A percentile compares a stretch with the other conserved stretches of the same genome.
Evolutionary conservation across 2,329 filamentous ascomycete genomes (phyloP).

Genomic region (Aspergillus pseudoglaucus): DNA sequence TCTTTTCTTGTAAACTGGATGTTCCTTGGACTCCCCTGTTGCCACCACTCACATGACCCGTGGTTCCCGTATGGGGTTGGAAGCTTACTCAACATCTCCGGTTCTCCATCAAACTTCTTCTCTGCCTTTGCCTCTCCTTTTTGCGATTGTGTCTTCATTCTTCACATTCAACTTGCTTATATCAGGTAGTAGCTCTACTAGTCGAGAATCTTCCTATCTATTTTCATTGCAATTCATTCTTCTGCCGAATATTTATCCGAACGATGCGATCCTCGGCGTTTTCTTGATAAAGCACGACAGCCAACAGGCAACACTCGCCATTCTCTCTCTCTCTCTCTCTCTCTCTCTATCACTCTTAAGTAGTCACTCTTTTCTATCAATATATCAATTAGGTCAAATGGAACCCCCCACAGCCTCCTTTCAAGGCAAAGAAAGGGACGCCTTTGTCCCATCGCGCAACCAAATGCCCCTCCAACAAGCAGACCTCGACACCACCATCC

Average conservation of each 20-base stretch:
- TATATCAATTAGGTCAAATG: neutral
- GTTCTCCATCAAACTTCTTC: neutral
- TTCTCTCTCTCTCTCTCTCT: neutral
- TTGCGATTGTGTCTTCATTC: too few species aligned
- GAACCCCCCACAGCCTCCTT: conserved; percentile 9
- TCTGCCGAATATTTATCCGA: too few species aligned
- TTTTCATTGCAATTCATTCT: too few species aligned
- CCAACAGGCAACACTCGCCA: neutral
- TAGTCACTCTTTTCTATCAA: too few species aligned
- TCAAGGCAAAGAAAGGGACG: neutral
- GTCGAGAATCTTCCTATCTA: neutral
- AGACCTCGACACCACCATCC: conserved; percentile 4
- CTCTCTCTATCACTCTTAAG: neutral
- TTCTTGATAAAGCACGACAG: neutral
- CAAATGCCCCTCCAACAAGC: conserved; percentile 6
- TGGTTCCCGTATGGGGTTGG: neutral
- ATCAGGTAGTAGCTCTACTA: conserved; percentile 6
- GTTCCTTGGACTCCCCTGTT: neutral
- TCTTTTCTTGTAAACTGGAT: too few species aligned
- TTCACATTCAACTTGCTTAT: conserved; percentile 1
- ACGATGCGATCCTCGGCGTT: neutral
- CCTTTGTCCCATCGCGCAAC: conserved; percentile 1
- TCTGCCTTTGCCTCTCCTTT: neutral
- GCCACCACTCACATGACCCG: neutral
- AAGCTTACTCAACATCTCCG: neutral